A percentile compares a stretch with the other conserved stretches of the same genome.
Conservation (phyloP, 352 stramenopile genomes). For the Pythium periplocum region DNA sequence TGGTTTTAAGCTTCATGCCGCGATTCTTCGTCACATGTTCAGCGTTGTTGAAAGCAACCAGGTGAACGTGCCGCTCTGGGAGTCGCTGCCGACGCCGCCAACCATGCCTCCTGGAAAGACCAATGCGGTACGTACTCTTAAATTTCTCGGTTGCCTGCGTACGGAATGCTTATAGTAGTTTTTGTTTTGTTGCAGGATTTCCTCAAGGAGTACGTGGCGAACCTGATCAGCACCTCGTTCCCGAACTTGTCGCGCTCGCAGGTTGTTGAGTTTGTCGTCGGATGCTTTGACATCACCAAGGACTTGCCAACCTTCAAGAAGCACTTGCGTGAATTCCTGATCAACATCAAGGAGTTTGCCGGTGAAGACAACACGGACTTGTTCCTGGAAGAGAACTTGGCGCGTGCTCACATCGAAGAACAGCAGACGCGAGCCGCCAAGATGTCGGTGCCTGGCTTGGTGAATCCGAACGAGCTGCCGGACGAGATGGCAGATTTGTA, state of each 20-base stretch:
- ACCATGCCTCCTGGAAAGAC: constrained; percentile 59
- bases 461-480: constrained; percentile 88
- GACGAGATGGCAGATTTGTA: constrained; percentile 89
- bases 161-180: background rate
- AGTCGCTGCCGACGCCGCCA: constrained; percentile 76
- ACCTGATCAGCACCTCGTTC: constrained; percentile 96
- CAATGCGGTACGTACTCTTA: constrained; percentile 53
- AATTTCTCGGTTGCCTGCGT: background rate
- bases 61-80: constrained; percentile 94
- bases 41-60: constrained; percentile 95
- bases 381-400: constrained; percentile 94
- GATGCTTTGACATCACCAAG: constrained; percentile 97
- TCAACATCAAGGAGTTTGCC: constrained; percentile 98
- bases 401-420: constrained; percentile 81
- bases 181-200: constrained; percentile 54
- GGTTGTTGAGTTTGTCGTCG: constrained; percentile 95
- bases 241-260: constrained; percentile 93
- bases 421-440: constrained; percentile 78
- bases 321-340: constrained; percentile 98
- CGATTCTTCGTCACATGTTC: constrained; percentile 98
- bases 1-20: constrained; percentile 98
- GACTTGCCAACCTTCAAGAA: constrained; percentile 98
- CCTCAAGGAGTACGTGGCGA: constrained; percentile 95
- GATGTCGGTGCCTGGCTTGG: constrained; percentile 86
- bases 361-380: constrained; percentile 96